A percentile compares a stretch with the other conserved stretches of the same genome.
Evolutionary conservation across 2,329 filamentous ascomycete species (phyloP).

Genomic region (Phialophora macrospora): DNA sequence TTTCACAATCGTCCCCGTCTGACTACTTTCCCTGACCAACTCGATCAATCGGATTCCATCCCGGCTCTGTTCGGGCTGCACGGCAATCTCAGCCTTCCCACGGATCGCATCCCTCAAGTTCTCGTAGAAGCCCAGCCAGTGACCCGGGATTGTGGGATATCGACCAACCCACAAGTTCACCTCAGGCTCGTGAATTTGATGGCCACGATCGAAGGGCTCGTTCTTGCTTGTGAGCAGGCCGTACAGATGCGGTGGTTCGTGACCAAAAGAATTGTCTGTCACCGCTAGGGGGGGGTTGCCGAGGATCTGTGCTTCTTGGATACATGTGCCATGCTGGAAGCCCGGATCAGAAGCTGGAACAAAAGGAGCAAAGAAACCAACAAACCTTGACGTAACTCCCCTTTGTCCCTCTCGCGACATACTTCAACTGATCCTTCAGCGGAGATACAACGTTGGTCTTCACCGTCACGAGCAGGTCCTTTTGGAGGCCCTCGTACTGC

Average conservation of each 20-base stretch:
- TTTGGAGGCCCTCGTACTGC: constrained; percentile 62
- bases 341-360: neutral
- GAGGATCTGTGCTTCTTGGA: constrained; percentile 75
- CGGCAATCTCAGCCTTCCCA: constrained; percentile 17
- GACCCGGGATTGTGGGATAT: constrained; percentile 31
- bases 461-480: constrained; percentile 64
- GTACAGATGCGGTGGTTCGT: constrained; percentile 63
- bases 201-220: constrained; percentile 14
- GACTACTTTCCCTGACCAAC: constrained; percentile 27
- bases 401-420: constrained; percentile 75
- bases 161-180: constrained; percentile 21
- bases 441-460: constrained; percentile 71
- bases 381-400: constrained; percentile 70
- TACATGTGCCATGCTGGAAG: constrained; percentile 40
- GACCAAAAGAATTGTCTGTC: constrained; percentile 66
- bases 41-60: constrained; percentile 35
- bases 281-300: constrained; percentile 64
- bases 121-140: constrained; percentile 34
- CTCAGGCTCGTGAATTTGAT: constrained; percentile 18
- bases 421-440: constrained; percentile 71
- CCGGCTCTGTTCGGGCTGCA: constrained; percentile 27
- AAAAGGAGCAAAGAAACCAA: neutral
- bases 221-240: constrained; percentile 57
- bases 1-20: constrained; percentile 15
- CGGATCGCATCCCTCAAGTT: constrained; percentile 27